These are phyloP conservation scores for Sonneratia alba DNA, from an alignment of 345 rosid species.

Conservation along the genomic window DNA sequence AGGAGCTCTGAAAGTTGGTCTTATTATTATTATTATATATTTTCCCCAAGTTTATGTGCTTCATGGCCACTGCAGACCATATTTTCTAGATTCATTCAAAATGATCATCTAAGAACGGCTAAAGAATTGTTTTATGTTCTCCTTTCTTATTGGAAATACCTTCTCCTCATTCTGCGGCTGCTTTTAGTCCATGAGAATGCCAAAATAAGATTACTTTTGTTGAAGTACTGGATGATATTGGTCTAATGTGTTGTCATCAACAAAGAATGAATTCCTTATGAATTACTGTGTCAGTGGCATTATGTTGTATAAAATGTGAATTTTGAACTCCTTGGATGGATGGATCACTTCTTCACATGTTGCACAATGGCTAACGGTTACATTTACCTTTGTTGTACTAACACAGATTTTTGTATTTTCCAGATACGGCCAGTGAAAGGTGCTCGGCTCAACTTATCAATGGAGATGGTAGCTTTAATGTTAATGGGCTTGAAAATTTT, in stretches of 20 bases:
- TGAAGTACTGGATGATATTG: not conserved
- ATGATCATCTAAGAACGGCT: not conserved
- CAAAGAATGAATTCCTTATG: not conserved
- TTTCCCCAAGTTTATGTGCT: not conserved
- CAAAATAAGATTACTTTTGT: no score
- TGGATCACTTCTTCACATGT: not conserved
- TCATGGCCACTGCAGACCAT: not conserved
- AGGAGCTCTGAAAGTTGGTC: not conserved
- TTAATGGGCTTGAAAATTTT: constrained; percentile 51
- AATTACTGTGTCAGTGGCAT: not conserved
- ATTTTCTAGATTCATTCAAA: not conserved
- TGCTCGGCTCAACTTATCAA: constrained; percentile 88
- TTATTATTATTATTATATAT: not conserved
- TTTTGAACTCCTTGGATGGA: not conserved
- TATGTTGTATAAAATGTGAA: not conserved
- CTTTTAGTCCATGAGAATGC: no score
- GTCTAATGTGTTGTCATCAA: not conserved
- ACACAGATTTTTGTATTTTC: constrained; percentile 9
- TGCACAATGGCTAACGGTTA: not conserved
- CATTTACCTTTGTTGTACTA: not conserved
- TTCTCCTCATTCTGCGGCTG: not conserved
- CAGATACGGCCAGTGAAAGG: constrained; percentile 10
- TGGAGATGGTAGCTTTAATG: constrained; percentile 74
- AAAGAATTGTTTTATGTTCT: not conserved
- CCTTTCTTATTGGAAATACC: not conserved